Evolutionary conservation across 2,329 filamentous ascomycete genomes (phyloP).

Genomic region (Thermomyces lanuginosus): DNA sequence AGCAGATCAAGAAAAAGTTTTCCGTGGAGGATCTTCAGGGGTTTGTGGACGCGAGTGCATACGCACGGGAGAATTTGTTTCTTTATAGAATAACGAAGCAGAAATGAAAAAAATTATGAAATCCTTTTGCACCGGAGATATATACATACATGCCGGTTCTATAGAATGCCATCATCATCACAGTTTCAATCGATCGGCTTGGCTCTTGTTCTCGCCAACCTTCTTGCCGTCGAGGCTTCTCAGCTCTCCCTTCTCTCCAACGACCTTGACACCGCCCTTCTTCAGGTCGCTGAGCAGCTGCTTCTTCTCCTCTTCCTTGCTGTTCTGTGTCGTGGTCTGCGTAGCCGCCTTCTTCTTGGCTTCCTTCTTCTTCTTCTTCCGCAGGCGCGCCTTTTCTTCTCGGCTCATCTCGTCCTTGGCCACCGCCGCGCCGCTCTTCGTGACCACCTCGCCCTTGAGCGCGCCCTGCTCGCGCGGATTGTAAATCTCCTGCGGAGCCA

Average conservation of each 20-base stretch:
- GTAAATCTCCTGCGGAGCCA: constrained; percentile 92
- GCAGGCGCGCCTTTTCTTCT: constrained; percentile 63
- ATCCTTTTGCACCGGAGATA: background rate
- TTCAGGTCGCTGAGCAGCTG: constrained; percentile 51
- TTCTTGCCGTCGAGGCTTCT: constrained; percentile 71
- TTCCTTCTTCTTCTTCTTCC: constrained; percentile 76
- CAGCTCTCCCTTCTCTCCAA: constrained; percentile 76
- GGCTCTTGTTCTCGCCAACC: constrained; percentile 31
- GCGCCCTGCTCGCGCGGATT: constrained; percentile 51
- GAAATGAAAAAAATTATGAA: constrained; percentile 1
- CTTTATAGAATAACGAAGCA: constrained; percentile 17
- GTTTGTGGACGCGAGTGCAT: constrained; percentile 25
- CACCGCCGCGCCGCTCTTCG: constrained; percentile 61
- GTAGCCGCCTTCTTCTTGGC: constrained; percentile 52
- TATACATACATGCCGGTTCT: constrained; percentile 2
- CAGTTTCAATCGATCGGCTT: constrained; percentile 21
- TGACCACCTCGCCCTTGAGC: constrained; percentile 53
- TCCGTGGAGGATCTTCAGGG: constrained; percentile 45
- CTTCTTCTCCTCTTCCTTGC: constrained; percentile 30
- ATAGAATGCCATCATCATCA: constrained; percentile 9
- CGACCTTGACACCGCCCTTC: constrained; percentile 78
- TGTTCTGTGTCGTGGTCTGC: constrained; percentile 29
- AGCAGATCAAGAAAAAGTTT: constrained; percentile 52
- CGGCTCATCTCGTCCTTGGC: constrained; percentile 73
- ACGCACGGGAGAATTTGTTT: constrained; percentile 24